Evolutionary conservation across 805 yeast species (phyloP).

Genomic region (Sugiyamaella chiloensis): DNA sequence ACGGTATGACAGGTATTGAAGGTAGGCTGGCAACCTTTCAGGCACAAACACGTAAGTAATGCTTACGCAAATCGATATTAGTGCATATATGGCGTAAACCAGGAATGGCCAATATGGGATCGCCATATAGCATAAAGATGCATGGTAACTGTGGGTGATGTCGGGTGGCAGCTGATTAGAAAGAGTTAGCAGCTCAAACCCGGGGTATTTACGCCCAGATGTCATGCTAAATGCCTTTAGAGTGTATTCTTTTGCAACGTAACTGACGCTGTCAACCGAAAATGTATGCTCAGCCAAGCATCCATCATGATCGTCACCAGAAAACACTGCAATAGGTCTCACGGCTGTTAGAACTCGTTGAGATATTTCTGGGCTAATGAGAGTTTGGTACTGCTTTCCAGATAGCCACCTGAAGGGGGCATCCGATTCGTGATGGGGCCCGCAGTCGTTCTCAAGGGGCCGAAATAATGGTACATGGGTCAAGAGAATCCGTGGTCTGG

Average conservation of each 20-base stretch:
- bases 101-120: conserved; percentile 32
- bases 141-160: conserved; percentile 17
- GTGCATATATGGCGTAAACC: conserved; percentile 25
- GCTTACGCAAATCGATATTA: conserved; percentile 8
- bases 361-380: conserved; percentile 61
- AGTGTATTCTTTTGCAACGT: conserved; percentile 55
- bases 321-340: conserved; percentile 66
- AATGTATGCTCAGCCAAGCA: conserved; percentile 68
- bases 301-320: conserved; percentile 97
- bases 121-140: conserved; percentile 32
- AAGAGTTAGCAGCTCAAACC: conserved; percentile 76
- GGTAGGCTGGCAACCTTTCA: background rate
- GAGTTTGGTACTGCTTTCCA: conserved; percentile 90
- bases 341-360: conserved; percentile 55
- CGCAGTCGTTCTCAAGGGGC: conserved; percentile 61
- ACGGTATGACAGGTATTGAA: background rate
- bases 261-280: conserved; percentile 38
- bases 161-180: conserved; percentile 1
- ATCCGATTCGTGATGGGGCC: conserved; percentile 67
- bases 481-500: conserved; percentile 61
- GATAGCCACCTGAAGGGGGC: conserved; percentile 61
- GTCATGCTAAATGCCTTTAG: conserved; percentile 92
- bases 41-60: background rate
- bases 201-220: conserved; percentile 83
- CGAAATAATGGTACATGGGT: conserved; percentile 89